phyloP scores from a whole-genome alignment of 2,329 filamentous ascomycete species.

The Xylariaceae sp. region DNA sequence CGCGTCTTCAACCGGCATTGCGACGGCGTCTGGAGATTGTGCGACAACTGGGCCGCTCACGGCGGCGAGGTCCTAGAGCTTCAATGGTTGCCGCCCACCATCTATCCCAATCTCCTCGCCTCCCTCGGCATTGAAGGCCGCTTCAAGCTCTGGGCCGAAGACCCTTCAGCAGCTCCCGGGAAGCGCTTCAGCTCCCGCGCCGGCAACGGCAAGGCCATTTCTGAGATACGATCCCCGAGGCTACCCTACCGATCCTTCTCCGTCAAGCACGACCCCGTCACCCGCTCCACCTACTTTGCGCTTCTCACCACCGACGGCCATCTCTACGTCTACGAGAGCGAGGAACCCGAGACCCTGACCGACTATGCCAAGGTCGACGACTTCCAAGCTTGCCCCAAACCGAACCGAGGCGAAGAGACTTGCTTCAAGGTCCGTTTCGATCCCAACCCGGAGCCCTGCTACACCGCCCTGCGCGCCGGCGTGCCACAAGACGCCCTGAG shows the following conservation, averaged over 20 bases:
- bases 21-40: slow-evolving; percentile 73
- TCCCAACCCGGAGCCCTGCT: slow-evolving; percentile 79
- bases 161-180: slow-evolving; percentile 75
- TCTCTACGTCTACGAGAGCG: slow-evolving; percentile 78
- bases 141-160: slow-evolving; percentile 91
- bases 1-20: slow-evolving; percentile 86
- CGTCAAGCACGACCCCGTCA: slow-evolving; percentile 77
- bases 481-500: slow-evolving; percentile 75
- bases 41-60: slow-evolving; percentile 87
- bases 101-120: slow-evolving; percentile 80
- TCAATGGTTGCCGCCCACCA: slow-evolving; percentile 88
- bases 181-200: slow-evolving; percentile 72
- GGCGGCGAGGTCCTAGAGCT: slow-evolving; percentile 90
- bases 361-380: slow-evolving; percentile 76
- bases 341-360: slow-evolving; percentile 75
- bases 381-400: slow-evolving; percentile 69
- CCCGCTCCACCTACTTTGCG: slow-evolving; percentile 78
- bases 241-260: slow-evolving; percentile 78
- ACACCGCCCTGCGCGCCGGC: slow-evolving; percentile 74
- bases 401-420: slow-evolving; percentile 78
- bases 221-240: slow-evolving; percentile 56
- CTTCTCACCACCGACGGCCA: slow-evolving; percentile 80
- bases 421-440: slow-evolving; percentile 86
- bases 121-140: slow-evolving; percentile 87
- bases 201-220: slow-evolving; percentile 46